Percentiles rank a stretch among this genome's conserved stretches.
Conservation (phyloP, 2,329 filamentous ascomycete genomes). For the Drechslerella dactyloides region DNA sequence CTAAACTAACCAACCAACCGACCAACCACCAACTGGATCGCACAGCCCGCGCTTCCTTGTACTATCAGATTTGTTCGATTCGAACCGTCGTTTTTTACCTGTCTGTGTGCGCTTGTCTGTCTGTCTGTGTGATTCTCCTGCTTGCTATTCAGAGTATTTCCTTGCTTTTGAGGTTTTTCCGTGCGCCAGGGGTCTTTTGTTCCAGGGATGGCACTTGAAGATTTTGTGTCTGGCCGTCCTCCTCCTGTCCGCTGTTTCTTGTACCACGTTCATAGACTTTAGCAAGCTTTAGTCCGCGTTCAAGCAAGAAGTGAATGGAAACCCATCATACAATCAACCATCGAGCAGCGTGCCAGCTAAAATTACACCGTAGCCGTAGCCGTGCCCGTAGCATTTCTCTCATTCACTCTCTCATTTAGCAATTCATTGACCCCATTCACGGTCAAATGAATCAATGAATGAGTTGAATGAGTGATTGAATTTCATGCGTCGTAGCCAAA, state of each 20-base stretch:
- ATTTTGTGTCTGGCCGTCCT: constrained; percentile 29
- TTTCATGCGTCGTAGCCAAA: too few species aligned
- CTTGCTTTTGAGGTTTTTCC: constrained; percentile 25
- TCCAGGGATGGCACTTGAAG: constrained; percentile 39
- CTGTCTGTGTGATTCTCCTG: too few species aligned
- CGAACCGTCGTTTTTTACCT: not conserved
- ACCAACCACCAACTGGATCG: constrained; percentile 23
- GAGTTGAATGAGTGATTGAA: too few species aligned
- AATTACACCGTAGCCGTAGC: too few species aligned
- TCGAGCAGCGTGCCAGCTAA: too few species aligned
- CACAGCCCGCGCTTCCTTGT: constrained; percentile 49
- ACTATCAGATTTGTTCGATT: constrained; percentile 25
- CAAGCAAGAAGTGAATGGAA: constrained; percentile 47
- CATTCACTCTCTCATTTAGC: not conserved
- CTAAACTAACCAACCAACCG: too few species aligned
- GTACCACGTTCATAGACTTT: constrained; percentile 31
- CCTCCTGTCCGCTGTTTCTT: constrained; percentile 49
- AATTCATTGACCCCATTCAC: too few species aligned
- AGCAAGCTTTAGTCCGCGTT: constrained; percentile 9
- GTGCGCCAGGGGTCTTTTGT: constrained; percentile 51
- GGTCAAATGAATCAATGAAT: too few species aligned
- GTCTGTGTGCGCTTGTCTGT: constrained; percentile 1
- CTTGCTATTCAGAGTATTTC: constrained; percentile 9
- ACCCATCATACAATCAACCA: constrained; percentile 19
- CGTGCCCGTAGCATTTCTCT: constrained; percentile 3